Percentiles rank a stretch among this genome's conserved stretches.
Evolutionary conservation across 2,329 filamentous ascomycete genomes (phyloP).

Genomic region (Epichloe gansuensis): DNA sequence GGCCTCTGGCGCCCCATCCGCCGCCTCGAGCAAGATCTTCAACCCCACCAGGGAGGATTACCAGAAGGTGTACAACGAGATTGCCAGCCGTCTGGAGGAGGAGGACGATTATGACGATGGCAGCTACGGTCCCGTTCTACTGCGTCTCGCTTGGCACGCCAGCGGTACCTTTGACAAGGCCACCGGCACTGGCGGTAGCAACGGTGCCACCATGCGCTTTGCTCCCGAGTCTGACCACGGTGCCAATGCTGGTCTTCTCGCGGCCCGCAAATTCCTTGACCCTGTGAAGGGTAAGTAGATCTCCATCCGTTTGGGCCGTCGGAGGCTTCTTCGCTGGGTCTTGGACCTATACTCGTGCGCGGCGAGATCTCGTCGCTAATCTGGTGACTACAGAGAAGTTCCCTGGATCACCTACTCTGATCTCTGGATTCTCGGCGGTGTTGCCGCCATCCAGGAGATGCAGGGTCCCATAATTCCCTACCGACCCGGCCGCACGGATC

Average conservation of each 20-base stretch:
- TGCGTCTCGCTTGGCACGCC: conserved; percentile 88
- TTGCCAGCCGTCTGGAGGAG: conserved; percentile 70
- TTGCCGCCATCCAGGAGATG: conserved; percentile 88
- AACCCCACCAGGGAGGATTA: conserved; percentile 75
- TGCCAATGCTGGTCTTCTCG: conserved; percentile 81
- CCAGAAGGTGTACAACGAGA: conserved; percentile 85
- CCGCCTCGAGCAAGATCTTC: conserved; percentile 46
- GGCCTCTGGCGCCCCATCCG: conserved; percentile 36
- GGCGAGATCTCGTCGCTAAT: conserved; percentile 6
- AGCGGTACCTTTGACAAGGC: conserved; percentile 84
- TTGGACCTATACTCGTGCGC: too few species aligned
- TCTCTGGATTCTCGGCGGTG: conserved; percentile 85
- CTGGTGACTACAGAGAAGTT: conserved; percentile 40
- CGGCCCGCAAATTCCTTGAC: conserved; percentile 84
- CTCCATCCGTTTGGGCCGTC: too few species aligned
- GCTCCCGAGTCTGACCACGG: conserved; percentile 79
- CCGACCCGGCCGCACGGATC: conserved; percentile 74
- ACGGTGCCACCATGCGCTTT: conserved; percentile 96
- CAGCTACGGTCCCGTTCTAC: conserved; percentile 82
- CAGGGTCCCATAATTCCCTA: conserved; percentile 78
- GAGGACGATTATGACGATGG: conserved; percentile 95
- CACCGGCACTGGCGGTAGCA: conserved; percentile 83
- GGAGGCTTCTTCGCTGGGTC: too few species aligned
- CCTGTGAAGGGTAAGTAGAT: conserved; percentile 62
- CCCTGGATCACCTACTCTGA: conserved; percentile 95